phyloP scores from a whole-genome alignment of 2,329 filamentous ascomycete genomes.

The Diplocarpon rosae region DNA sequence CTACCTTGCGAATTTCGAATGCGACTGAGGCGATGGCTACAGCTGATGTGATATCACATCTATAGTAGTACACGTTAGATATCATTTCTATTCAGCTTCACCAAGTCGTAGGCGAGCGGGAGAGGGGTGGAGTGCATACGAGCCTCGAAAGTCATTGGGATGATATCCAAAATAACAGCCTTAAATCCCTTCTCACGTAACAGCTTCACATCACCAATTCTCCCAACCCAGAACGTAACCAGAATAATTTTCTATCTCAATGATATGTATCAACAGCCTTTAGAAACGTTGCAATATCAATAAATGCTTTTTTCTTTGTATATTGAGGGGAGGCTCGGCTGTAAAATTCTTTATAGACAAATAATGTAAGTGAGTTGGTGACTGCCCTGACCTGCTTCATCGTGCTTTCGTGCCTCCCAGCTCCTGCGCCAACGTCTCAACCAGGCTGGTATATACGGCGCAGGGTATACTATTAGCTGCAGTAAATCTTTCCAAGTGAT shows the following conservation, averaged over 20 bases:
- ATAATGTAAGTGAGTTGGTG: no score
- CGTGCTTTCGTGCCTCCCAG: no score
- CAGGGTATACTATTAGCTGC: no score
- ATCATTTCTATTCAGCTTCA: slow-evolving; percentile 23
- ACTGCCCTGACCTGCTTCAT: no score
- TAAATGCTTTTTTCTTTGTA: no score
- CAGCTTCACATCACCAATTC: slow-evolving; percentile 60
- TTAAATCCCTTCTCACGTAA: slow-evolving; percentile 55
- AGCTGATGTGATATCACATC: slow-evolving; percentile 57
- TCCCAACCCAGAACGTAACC: slow-evolving; percentile 63
- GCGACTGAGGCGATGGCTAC: slow-evolving; percentile 41
- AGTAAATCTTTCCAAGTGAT: no score
- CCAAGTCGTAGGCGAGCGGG: background rate
- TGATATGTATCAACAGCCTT: slow-evolving; percentile 44
- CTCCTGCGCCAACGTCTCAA: no score
- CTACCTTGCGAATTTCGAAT: slow-evolving; percentile 37
- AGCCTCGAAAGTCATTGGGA: slow-evolving; percentile 30
- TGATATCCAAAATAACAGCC: slow-evolving; percentile 62
- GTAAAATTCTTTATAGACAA: no score
- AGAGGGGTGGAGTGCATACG: slow-evolving; percentile 28
- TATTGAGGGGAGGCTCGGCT: no score
- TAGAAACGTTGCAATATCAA: no score
- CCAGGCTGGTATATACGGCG: no score
- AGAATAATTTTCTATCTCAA: slow-evolving; percentile 61
- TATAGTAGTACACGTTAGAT: slow-evolving; percentile 53